A percentile compares a stretch with the other conserved stretches of the same genome.
Evolutionary conservation across 129 eudicot genomes (phyloP).

Genomic region (Ambrosia trifida): DNA sequence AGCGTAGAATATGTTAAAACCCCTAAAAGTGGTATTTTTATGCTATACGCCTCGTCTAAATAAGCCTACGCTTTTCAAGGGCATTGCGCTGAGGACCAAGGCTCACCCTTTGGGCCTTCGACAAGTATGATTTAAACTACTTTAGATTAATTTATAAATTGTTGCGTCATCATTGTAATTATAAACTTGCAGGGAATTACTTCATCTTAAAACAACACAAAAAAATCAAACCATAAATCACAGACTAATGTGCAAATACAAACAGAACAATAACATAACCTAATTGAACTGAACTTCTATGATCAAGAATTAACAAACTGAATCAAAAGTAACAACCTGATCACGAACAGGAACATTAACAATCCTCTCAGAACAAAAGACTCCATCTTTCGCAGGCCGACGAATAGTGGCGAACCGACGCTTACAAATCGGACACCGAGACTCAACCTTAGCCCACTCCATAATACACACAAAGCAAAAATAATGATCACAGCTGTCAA

Average conservation of each 20-base stretch:
- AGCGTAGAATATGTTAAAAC: too few relatives aligned
- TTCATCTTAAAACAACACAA: background rate
- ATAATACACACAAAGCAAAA: constrained; percentile 87
- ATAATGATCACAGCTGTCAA: constrained; percentile 76
- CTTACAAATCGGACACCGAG: constrained; percentile 86
- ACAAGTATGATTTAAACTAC: too few relatives aligned
- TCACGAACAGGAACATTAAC: constrained; percentile 75
- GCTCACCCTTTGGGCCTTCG: too few relatives aligned
- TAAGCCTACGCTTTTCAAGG: too few relatives aligned
- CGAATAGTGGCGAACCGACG: constrained; percentile 68
- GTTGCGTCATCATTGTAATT: constrained; percentile 50
- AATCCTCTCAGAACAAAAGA: constrained; percentile 49
- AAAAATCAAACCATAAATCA: background rate
- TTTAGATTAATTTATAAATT: background rate
- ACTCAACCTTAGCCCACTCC: constrained; percentile 94
- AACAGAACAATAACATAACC: background rate
- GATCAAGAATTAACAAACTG: background rate
- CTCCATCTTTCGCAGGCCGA: constrained; percentile 57
- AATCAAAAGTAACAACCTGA: constrained; percentile 54
- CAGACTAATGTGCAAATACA: background rate
- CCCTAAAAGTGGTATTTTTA: too few relatives aligned
- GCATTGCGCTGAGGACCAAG: too few relatives aligned
- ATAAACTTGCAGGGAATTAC: constrained; percentile 47
- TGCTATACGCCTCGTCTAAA: too few relatives aligned
- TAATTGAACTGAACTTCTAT: background rate